Conservation (phyloP, 2,329 filamentous ascomycete genomes). For the Colletotrichum godetiae region DNA sequence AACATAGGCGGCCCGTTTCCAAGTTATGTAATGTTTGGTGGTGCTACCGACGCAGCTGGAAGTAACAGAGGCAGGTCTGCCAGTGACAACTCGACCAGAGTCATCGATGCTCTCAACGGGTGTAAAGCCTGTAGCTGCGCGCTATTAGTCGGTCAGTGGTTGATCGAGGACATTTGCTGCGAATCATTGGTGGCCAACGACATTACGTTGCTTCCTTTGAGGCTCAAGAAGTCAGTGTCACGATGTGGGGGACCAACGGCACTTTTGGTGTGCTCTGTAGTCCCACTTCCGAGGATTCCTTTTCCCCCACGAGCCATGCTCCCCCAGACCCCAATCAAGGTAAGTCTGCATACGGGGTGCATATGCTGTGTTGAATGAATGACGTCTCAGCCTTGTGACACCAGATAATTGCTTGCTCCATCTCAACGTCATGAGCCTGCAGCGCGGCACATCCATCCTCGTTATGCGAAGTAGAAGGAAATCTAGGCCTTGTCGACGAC, state of each 20-base stretch:
- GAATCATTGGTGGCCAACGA: neutral
- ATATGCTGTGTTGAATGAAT: conserved; percentile 36
- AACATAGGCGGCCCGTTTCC: conserved; percentile 1
- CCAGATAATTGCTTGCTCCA: conserved; percentile 20
- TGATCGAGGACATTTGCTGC: neutral
- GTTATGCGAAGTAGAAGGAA: neutral
- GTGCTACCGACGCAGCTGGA: neutral
- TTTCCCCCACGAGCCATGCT: conserved; percentile 33
- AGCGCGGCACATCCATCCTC: neutral
- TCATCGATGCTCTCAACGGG: neutral
- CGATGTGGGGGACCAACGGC: conserved; percentile 35
- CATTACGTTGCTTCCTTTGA: conserved; percentile 21
- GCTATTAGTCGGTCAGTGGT: neutral
- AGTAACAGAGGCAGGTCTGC: neutral
- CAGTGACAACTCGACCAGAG: neutral
- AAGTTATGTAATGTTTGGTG: conserved; percentile 16
- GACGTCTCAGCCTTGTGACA: conserved; percentile 44
- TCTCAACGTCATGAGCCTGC: conserved; percentile 20
- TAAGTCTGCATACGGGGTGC: conserved; percentile 36
- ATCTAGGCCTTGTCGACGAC: conserved; percentile 4
- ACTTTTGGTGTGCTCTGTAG: conserved; percentile 26
- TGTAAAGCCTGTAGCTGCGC: neutral
- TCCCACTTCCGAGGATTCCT: conserved; percentile 27
- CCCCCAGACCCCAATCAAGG: conserved; percentile 35
- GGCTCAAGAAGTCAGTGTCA: conserved; percentile 28